Percentiles rank a stretch among this genome's conserved stretches.
phyloP scores from a whole-genome alignment of 345 rosid species.

The Microcos paniculata region DNA sequence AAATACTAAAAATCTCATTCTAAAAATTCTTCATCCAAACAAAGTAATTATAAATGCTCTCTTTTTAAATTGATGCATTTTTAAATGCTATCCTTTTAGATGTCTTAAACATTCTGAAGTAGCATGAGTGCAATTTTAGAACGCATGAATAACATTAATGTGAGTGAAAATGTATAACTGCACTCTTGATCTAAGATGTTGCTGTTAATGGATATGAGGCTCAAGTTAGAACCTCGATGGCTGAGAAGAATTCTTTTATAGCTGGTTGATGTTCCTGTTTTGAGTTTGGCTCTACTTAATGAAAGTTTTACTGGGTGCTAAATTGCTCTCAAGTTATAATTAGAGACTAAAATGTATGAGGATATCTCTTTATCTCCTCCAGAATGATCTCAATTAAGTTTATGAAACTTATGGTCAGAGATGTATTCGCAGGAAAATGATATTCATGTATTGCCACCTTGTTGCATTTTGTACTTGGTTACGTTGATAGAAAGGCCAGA shows the following conservation, averaged over 20 bases:
- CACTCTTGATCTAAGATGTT: slow-evolving; percentile 1
- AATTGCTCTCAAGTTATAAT: background rate
- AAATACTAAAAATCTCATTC: no score
- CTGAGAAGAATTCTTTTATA: background rate
- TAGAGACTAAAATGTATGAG: background rate
- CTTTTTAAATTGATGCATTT: background rate
- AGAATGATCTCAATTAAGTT: slow-evolving; percentile 6
- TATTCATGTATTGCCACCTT: background rate
- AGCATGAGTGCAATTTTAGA: background rate
- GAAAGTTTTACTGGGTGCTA: background rate
- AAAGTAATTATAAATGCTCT: no score
- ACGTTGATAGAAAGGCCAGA: slow-evolving; percentile 13
- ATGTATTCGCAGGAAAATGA: slow-evolving; percentile 20
- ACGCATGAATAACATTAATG: background rate
- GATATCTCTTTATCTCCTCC: background rate
- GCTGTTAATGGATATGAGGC: background rate
- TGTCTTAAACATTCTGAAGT: background rate
- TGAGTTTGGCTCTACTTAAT: slow-evolving; percentile 8
- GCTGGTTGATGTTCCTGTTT: slow-evolving; percentile 7
- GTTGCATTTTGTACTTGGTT: slow-evolving; percentile 9
- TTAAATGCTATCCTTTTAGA: background rate
- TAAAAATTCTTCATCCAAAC: no score
- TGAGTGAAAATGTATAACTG: background rate
- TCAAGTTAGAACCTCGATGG: slow-evolving; percentile 10
- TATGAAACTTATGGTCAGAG: background rate